These are phyloP conservation scores for Coemansia sp. DNA, from an alignment of 192 early-diverging fungal species.

Conservation along the genomic window DNA sequence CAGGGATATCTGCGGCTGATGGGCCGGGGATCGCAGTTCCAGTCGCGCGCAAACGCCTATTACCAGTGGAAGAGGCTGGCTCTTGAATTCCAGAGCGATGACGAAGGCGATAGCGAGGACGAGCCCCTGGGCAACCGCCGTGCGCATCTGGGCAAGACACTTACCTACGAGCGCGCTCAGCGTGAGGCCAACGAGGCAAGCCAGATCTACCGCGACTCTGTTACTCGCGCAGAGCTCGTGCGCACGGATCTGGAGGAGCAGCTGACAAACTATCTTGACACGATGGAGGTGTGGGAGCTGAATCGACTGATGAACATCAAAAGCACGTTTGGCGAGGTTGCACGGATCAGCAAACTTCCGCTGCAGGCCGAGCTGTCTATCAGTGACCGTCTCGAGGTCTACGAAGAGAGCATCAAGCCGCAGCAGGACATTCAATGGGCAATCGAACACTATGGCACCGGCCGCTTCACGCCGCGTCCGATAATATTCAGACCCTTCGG, in stretches of 20 bases:
- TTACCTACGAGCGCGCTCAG: constrained; percentile 57
- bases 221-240: constrained; percentile 65
- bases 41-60: constrained; percentile 59
- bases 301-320: constrained; percentile 57
- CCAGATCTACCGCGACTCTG: constrained; percentile 63
- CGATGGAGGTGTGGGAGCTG: constrained; percentile 58
- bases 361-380: constrained; percentile 46
- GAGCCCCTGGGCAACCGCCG: constrained; percentile 45
- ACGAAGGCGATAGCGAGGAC: constrained; percentile 52
- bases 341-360: constrained; percentile 36
- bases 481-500: constrained; percentile 72
- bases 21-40: constrained; percentile 71
- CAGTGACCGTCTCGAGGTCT: constrained; percentile 58
- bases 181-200: constrained; percentile 68
- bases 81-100: constrained; percentile 56
- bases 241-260: constrained; percentile 70
- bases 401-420: constrained; percentile 77
- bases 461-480: constrained; percentile 68
- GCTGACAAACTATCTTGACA: constrained; percentile 57
- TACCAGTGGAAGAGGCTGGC: constrained; percentile 74
- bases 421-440: constrained; percentile 75
- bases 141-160: constrained; percentile 25
- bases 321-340: constrained; percentile 46
- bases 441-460: constrained; percentile 73
- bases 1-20: constrained; percentile 68